phyloP scores from a whole-genome alignment of 2,329 filamentous ascomycete species.

The Aspergillus neoniger region DNA sequence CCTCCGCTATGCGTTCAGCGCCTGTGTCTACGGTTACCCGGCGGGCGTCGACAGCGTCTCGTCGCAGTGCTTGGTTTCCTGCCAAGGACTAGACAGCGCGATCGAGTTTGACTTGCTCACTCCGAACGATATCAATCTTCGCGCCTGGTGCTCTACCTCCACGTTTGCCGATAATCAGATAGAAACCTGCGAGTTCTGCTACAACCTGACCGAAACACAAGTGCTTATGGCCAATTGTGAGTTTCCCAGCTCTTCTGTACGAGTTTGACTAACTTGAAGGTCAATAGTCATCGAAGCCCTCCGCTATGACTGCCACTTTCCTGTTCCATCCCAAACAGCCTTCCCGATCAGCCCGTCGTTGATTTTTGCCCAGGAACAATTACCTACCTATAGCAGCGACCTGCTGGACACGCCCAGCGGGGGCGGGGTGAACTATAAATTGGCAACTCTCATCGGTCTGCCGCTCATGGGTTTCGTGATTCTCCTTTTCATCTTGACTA shows the following conservation, averaged over 20 bases:
- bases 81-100: slow-evolving; percentile 36
- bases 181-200: slow-evolving; percentile 46
- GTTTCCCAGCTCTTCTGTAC: slow-evolving; percentile 18
- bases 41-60: slow-evolving; percentile 39
- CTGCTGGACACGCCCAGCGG: slow-evolving; percentile 17
- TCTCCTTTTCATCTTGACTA: slow-evolving; percentile 31
- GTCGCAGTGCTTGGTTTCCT: slow-evolving; percentile 48
- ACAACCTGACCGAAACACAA: slow-evolving; percentile 44
- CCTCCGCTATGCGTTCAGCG: slow-evolving; percentile 47
- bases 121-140: slow-evolving; percentile 32
- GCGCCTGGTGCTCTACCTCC: slow-evolving; percentile 41
- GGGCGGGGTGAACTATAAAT: slow-evolving; percentile 28
- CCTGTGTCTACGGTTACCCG: slow-evolving; percentile 48
- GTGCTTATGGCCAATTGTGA: slow-evolving; percentile 48
- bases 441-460: slow-evolving; percentile 45
- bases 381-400: slow-evolving; percentile 37
- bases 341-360: slow-evolving; percentile 44
- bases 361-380: slow-evolving; percentile 45
- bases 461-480: slow-evolving; percentile 47
- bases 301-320: slow-evolving; percentile 48
- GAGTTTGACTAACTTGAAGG: slow-evolving; percentile 6
- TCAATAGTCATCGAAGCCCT: slow-evolving; percentile 47
- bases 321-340: slow-evolving; percentile 33
- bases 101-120: slow-evolving; percentile 34
- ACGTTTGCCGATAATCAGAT: slow-evolving; percentile 46